Conservation (phyloP, 176 grass and related monocot genomes). For the Paspalum notatum region DNA sequence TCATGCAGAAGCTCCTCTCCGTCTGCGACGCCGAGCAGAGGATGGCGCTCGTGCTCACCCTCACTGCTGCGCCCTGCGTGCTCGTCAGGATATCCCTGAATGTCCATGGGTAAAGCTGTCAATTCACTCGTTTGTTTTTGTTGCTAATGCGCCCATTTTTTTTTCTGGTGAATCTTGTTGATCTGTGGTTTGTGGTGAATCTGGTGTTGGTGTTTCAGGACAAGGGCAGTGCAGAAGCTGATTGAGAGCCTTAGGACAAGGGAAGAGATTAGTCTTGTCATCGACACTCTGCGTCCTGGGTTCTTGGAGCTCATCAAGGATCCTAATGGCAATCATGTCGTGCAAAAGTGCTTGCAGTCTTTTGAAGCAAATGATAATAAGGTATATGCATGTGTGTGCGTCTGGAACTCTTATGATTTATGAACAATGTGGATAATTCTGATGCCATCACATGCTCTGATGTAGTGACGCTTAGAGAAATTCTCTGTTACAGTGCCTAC, state of each 20-base stretch:
- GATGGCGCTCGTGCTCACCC: slow-evolving; percentile 52
- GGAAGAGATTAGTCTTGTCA: slow-evolving; percentile 62
- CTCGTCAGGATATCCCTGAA: slow-evolving; percentile 76
- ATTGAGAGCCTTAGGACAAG: slow-evolving; percentile 66
- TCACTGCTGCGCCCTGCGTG: slow-evolving; percentile 47
- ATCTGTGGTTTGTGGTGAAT: background rate
- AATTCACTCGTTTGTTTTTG: background rate
- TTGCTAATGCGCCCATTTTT: background rate
- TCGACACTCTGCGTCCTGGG: slow-evolving; percentile 51
- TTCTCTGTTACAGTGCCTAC: background rate
- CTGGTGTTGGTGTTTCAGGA: slow-evolving; percentile 46
- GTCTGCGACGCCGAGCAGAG: slow-evolving; percentile 69
- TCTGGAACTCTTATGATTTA: background rate
- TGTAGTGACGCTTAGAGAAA: background rate
- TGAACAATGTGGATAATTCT: background rate
- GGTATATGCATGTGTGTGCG: slow-evolving; percentile 41
- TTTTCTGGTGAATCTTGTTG: background rate
- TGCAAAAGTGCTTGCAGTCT: slow-evolving; percentile 71
- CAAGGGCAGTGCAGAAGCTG: slow-evolving; percentile 80
- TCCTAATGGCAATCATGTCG: slow-evolving; percentile 81
- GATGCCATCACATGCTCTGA: background rate
- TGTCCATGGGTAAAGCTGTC: slow-evolving; percentile 65
- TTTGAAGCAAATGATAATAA: slow-evolving; percentile 73
- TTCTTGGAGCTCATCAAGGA: slow-evolving; percentile 87
- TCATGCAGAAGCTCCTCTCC: slow-evolving; percentile 89